Evolutionary conservation across 176 grass and related monocot species (phyloP).

Genomic region (Themeda triandra): DNA sequence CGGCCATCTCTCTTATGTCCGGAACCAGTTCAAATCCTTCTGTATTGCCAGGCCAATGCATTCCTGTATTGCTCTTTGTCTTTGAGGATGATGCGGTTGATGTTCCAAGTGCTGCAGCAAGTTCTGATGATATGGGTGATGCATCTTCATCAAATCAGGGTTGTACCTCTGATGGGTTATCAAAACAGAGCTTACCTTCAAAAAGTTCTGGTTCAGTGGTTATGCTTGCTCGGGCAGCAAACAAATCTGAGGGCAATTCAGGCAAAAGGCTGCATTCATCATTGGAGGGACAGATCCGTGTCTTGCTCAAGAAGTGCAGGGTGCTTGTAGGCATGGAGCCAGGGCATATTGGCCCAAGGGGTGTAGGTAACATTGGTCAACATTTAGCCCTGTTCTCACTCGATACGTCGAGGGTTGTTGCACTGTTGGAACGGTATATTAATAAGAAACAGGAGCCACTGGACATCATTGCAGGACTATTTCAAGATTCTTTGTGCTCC

Average conservation of each 20-base stretch:
- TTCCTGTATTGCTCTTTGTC: constrained; percentile 89
- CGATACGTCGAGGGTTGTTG: constrained; percentile 67
- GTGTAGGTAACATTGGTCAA: constrained; percentile 47
- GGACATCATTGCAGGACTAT: constrained; percentile 52
- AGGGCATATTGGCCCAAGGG: constrained; percentile 62
- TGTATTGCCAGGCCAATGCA: constrained; percentile 62
- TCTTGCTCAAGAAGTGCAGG: constrained; percentile 78
- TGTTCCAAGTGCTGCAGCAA: constrained; percentile 38
- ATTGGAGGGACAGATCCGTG: constrained; percentile 72
- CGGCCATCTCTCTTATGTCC: constrained; percentile 69
- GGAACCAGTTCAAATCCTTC: constrained; percentile 47
- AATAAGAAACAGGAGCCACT: constrained; percentile 64
- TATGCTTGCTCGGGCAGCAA: constrained; percentile 44
- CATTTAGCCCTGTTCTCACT: constrained; percentile 72
- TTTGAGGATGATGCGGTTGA: constrained; percentile 64
- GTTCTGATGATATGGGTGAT: constrained; percentile 53
- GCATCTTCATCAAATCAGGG: constrained; percentile 39
- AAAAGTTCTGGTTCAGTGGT: constrained; percentile 60
- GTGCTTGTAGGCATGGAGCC: constrained; percentile 45
- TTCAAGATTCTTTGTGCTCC: constrained; percentile 58
- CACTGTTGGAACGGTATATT: constrained; percentile 47
- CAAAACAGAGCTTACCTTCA: constrained; percentile 37
- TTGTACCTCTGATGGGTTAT: constrained; percentile 34
- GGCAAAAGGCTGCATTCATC: constrained; percentile 73
- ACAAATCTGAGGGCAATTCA: constrained; percentile 53